Percentiles rank a stretch among this genome's conserved stretches.
These are phyloP conservation scores for Chaetomium olivaceum DNA, from an alignment of 2,329 filamentous ascomycete genomes.

Conservation along the genomic window DNA sequence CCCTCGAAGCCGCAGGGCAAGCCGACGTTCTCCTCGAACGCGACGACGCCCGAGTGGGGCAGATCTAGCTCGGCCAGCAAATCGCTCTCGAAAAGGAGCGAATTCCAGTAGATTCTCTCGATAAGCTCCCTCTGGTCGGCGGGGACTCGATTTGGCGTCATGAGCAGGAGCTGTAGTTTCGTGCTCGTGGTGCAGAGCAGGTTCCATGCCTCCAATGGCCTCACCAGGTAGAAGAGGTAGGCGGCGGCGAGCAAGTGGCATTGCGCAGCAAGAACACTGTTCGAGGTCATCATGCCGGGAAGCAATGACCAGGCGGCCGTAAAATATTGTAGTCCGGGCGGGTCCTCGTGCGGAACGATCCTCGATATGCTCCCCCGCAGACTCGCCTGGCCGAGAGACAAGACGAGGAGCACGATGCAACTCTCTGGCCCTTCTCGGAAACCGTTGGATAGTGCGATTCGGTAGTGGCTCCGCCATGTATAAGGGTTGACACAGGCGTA, in stretches of 20 bases:
- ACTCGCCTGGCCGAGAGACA: conserved; percentile 76
- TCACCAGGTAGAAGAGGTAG: conserved; percentile 79
- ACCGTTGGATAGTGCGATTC: conserved; percentile 70
- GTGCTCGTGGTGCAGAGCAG: conserved; percentile 77
- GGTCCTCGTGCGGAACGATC: conserved; percentile 66
- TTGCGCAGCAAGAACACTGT: conserved; percentile 75
- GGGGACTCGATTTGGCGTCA: conserved; percentile 70
- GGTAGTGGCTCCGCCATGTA: conserved; percentile 75
- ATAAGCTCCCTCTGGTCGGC: conserved; percentile 70
- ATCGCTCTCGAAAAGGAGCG: conserved; percentile 77
- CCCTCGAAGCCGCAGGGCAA: conserved; percentile 76
- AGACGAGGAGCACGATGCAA: conserved; percentile 76
- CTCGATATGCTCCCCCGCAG: conserved; percentile 74
- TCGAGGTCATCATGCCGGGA: conserved; percentile 76
- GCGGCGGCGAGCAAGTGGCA: conserved; percentile 79
- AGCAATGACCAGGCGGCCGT: conserved; percentile 77
- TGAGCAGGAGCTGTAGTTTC: conserved; percentile 76
- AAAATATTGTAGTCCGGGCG: conserved; percentile 77
- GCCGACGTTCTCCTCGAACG: conserved; percentile 78
- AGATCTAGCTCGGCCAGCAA: conserved; percentile 77
- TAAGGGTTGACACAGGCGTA: conserved; percentile 84
- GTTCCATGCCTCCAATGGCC: conserved; percentile 81
- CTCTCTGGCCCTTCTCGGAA: conserved; percentile 79
- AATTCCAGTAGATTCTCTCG: conserved; percentile 82
- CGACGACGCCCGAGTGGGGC: conserved; percentile 78